Evolutionary conservation across 805 yeast species (phyloP).

Genomic region (Hanseniaspora taiwanica): DNA sequence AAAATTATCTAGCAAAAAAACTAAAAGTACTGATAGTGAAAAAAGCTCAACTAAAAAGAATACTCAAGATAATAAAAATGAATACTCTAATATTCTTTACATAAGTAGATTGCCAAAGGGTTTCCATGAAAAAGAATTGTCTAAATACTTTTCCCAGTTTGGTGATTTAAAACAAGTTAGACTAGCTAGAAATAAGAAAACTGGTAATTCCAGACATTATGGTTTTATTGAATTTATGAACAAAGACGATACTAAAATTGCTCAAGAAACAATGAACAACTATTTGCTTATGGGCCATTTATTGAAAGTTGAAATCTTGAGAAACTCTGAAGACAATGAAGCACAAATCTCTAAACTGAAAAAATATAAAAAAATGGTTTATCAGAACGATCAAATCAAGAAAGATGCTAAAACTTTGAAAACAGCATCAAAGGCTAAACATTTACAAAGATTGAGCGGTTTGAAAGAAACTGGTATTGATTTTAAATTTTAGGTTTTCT

Average conservation of each 20-base stretch:
- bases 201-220: slow-evolving; percentile 84
- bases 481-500: slow-evolving; percentile 14
- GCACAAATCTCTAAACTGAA: slow-evolving; percentile 26
- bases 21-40: slow-evolving; percentile 7
- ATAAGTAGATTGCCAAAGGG: slow-evolving; percentile 90
- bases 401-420: slow-evolving; percentile 22
- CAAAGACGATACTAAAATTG: slow-evolving; percentile 67
- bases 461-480: slow-evolving; percentile 26
- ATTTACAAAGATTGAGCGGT: slow-evolving; percentile 21
- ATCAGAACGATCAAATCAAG: slow-evolving; percentile 19
- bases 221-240: slow-evolving; percentile 78
- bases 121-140: slow-evolving; percentile 67
- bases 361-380: slow-evolving; percentile 24
- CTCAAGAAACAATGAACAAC: slow-evolving; percentile 93
- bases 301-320: slow-evolving; percentile 45
- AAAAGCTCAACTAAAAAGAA: slow-evolving; percentile 8
- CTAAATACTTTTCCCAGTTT: slow-evolving; percentile 77
- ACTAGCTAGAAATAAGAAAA: slow-evolving; percentile 75
- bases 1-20: slow-evolving; percentile 16
- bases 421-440: slow-evolving; percentile 20
- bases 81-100: slow-evolving; percentile 58
- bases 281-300: slow-evolving; percentile 81
- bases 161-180: slow-evolving; percentile 72
- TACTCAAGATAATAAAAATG: slow-evolving; percentile 11
- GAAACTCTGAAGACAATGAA: slow-evolving; percentile 29